phyloP scores from a whole-genome alignment of 495 filamentous ascomycete species.

The Cercophora newfieldiana region DNA sequence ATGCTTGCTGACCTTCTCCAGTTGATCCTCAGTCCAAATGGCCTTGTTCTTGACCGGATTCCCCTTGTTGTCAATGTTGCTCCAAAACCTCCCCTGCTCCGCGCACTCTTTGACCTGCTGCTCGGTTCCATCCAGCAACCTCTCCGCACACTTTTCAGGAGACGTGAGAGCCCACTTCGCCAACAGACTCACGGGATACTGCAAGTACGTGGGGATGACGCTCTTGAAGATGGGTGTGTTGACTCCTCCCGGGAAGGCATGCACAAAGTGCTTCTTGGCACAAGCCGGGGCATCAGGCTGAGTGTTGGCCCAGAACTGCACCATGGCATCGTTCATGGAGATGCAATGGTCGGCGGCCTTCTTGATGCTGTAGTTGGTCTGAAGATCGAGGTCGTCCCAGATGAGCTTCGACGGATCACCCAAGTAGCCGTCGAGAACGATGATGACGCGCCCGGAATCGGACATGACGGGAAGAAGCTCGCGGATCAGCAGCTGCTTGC shows the following conservation, averaged over 20 bases:
- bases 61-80: conserved; percentile 27
- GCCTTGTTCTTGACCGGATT: conserved; percentile 16
- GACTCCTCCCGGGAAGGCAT: conserved; percentile 25
- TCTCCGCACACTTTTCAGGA: conserved; percentile 22
- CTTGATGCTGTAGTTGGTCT: conserved; percentile 16
- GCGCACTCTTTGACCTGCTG: conserved; percentile 2
- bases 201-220: conserved; percentile 21
- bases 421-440: conserved; percentile 19
- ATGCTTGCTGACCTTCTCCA: conserved; percentile 10
- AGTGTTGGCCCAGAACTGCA: conserved; percentile 21
- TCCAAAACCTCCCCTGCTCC: conserved; percentile 23
- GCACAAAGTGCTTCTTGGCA: conserved; percentile 23
- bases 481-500: conserved; percentile 28
- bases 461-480: conserved; percentile 25
- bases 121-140: conserved; percentile 17
- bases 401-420: conserved; percentile 23
- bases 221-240: conserved; percentile 14
- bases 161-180: conserved; percentile 9
- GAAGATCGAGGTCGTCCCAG: conserved; percentile 30
- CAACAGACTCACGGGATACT: not conserved
- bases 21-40: conserved; percentile 23
- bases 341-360: conserved; percentile 27
- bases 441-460: conserved; percentile 22
- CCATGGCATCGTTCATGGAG: conserved; percentile 26
- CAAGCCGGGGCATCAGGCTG: not conserved